Percentiles rank a stretch among this genome's conserved stretches.
Evolutionary conservation across 352 stramenopile genomes (phyloP).

Genomic region (Globisporangium paddicum): DNA sequence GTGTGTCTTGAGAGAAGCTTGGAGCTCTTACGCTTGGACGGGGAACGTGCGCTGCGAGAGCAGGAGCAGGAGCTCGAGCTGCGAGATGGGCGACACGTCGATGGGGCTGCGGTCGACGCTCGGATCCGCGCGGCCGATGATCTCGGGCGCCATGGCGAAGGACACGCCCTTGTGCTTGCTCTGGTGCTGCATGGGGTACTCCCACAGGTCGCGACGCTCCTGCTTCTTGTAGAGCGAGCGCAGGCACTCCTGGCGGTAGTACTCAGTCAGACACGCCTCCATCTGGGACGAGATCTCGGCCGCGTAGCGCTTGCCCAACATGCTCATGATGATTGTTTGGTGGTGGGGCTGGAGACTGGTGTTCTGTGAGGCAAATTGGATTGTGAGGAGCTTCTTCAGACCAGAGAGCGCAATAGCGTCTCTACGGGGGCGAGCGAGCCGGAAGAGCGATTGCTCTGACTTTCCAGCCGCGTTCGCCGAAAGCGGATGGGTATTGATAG

Average conservation of each 20-base stretch:
- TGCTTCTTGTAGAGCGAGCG: conserved; percentile 71
- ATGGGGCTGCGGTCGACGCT: conserved; percentile 71
- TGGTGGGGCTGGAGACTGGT: conserved; percentile 10
- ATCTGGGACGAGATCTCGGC: conserved; percentile 44
- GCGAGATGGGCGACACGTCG: conserved; percentile 67
- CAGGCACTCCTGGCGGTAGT: conserved; percentile 79
- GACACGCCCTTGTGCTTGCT: conserved; percentile 64
- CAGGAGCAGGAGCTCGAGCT: conserved; percentile 69
- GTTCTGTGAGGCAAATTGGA: conserved; percentile 30
- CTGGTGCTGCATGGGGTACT: conserved; percentile 26
- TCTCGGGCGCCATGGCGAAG: conserved; percentile 48
- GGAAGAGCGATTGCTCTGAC: conserved; percentile 6
- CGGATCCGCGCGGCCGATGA: conserved; percentile 70
- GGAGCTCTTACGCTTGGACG: conserved; percentile 26
- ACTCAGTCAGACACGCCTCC: conserved; percentile 74
- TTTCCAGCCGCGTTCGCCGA: conserved; percentile 13
- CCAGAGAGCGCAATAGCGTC: neutral
- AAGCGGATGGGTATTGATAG: conserved; percentile 12
- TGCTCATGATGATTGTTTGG: conserved; percentile 16
- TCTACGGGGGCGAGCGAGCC: conserved; percentile 6
- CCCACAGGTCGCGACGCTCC: conserved; percentile 32
- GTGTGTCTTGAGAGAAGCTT: neutral
- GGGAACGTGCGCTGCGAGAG: conserved; percentile 75
- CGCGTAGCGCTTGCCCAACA: conserved; percentile 70
- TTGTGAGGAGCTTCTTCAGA: conserved; percentile 22